Base-by-base conservation (phyloP, 2,329 filamentous ascomycete species). In the Hypoxylon sp. region DNA sequence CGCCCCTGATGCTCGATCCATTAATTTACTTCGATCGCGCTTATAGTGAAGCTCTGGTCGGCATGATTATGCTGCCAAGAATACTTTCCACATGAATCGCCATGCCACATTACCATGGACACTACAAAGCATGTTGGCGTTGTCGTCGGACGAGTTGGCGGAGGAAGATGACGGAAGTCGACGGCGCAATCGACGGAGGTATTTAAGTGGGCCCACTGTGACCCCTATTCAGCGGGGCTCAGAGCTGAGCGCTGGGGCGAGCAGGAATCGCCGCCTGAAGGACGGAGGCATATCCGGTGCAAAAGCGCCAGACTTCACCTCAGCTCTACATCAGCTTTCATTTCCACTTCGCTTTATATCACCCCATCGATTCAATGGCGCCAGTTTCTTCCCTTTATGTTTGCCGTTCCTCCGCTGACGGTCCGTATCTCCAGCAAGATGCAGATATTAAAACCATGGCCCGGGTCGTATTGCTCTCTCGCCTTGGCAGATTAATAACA, bases 161-260 rank as follows among this genome's bases (percentile, higher is more conserved):
- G 40, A 22, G 40, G 17, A 44, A 22, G 17, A 44, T 22, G 40
- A 22, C 17, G 6, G 40, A 22, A 22, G 17, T 22, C 3, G 40
- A 44, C 17, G 40, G 40, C 17, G 40, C 40, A 44, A 44, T 44
- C 40, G 40, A 44, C 17, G 40, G 40, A 44, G 17, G 40, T 44
- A 44, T 44, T 44, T 44, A 44, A 44, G 40, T 44, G 40, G 40
- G 17, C 11, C 40, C 8, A 7, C 2, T 27, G 2, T 17, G 20
- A 8, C 40, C 40, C 40, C 40, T 44, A 44, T 44, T 44, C 17
- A 3, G 40, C 20, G 17, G 40, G 17, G 17, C 40, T 42, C 37
- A 42, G n/a, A 37, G 35, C n/a, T 42, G n/a, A 17, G n/a, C n/a
- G n/a, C n/a, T 42, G 7, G 10, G 40, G 7, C 17, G 40, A 44